Base-by-base conservation (phyloP, 306 rosid genomes). In the Gastrolobium villosum region DNA sequence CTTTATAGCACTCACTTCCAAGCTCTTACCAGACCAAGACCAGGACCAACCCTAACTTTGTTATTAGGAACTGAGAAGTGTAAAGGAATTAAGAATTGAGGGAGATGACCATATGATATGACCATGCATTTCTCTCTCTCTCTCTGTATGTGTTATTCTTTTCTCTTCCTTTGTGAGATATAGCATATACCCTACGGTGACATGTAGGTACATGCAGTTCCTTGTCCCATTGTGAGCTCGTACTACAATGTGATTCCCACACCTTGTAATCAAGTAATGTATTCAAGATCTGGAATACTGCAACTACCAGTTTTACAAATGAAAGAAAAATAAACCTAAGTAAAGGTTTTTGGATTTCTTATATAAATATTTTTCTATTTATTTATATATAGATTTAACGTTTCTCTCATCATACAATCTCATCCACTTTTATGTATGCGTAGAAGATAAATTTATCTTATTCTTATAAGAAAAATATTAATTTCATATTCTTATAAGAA, bases 1-100 rank as follows among this genome's bases (percentile, higher is more conserved):
- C 79, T 68, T 87, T 79, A 63, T 65, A 39, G 86, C 95, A 86
- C 98, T 88, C 93, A 90, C 98, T 89, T 81, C 89, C 88, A 90
- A 81, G 88, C 39, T 76, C 71, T 86, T 82, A 78, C 76, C 65
- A 60, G 88, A 79, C 76, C 85, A 83, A 70, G 64, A 79, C 63
- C 70, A 64, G 67, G 84, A 77, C 65, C 90, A 84, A 76, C 49
- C 10, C n/a, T 76, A 70, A 80, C 73, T n/a, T 7, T 55, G 61
- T 3, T 83, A 57, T 83, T 79, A 90, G 94, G 89, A 89, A 91
- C 35, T 63, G 86, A 74, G 78, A 71, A 26, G 72, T 55, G 45
- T 50, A 45, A 10, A 71, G 67, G 60, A 76, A 65, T 65, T 83
- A 86, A 72, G 80, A 85, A 71, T 57, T 64, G 69, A 65, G 36